A percentile compares a stretch with the other conserved stretches of the same genome.
Conservation (phyloP, 2,329 filamentous ascomycete species). For the Fusarium drepaniforme region DNA sequence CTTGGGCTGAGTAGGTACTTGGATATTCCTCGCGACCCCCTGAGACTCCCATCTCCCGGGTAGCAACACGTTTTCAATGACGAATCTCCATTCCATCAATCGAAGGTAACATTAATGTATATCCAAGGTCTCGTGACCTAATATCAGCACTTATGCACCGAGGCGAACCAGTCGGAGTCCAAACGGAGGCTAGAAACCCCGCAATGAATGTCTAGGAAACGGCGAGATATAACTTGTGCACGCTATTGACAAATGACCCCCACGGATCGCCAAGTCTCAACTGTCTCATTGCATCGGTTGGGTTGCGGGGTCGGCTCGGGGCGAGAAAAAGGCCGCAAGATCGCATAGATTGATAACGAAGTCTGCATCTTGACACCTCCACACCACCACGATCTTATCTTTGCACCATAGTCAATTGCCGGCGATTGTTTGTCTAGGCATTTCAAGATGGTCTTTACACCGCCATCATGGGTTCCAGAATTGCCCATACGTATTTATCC, state of each 20-base stretch:
- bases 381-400: not conserved
- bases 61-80: not conserved
- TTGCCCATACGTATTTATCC: not conserved
- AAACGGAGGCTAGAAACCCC: not conserved
- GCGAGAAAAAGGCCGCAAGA: not conserved
- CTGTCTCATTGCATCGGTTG: not conserved
- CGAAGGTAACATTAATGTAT: not conserved
- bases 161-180: not conserved
- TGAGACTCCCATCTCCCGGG: not conserved
- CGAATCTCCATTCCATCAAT: not conserved
- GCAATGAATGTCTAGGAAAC: not conserved
- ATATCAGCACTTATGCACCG: not conserved
- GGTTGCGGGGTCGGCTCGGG: not conserved
- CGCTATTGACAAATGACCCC: not conserved
- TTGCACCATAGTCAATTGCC: accelerated
- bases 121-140: not conserved
- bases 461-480: conserved; percentile 19
- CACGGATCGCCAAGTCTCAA: not conserved
- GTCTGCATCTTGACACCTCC: not conserved
- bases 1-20: no score
- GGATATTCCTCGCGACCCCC: not conserved
- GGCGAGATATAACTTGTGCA: not conserved
- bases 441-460: conserved; percentile 8
- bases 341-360: not conserved
- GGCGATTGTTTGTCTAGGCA: accelerated